Conservation (phyloP, 176 grass and related monocot species). For the Calamus simplicifolius region DNA sequence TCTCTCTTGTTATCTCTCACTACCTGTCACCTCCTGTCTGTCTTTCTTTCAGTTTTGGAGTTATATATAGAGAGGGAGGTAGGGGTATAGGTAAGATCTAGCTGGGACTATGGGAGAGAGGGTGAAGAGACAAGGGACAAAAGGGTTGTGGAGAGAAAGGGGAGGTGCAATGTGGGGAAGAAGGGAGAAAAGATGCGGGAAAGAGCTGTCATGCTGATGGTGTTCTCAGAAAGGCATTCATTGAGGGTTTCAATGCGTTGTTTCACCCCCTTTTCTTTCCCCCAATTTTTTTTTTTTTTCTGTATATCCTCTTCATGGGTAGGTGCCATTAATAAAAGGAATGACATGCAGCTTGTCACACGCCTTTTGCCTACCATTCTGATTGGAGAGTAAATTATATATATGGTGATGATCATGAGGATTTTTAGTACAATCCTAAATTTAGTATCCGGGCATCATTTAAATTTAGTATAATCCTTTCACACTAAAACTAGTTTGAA, state of each 20-base stretch:
- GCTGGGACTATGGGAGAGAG: neutral
- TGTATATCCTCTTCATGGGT: neutral
- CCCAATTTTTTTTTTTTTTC: neutral
- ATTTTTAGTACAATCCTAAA: too few species aligned
- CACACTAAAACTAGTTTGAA: too few species aligned
- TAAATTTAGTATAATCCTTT: too few species aligned
- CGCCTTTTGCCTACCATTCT: neutral
- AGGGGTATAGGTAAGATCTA: conserved; percentile 1
- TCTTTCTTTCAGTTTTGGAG: neutral
- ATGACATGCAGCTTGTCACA: conserved; percentile 12
- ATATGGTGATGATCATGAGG: too few species aligned
- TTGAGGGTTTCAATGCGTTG: conserved; percentile 11
- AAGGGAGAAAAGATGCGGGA: conserved; percentile 4
- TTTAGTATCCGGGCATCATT: too few species aligned
- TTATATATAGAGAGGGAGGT: conserved; percentile 32
- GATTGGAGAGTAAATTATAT: conserved; percentile 13
- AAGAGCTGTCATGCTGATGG: conserved; percentile 20
- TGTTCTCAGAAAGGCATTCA: conserved; percentile 15
- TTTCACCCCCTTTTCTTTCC: neutral
- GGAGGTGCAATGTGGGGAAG: neutral
- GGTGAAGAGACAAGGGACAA: conserved; percentile 21
- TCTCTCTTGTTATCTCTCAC: neutral
- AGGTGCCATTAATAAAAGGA: conserved; percentile 15
- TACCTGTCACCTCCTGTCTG: neutral
- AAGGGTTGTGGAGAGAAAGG: conserved; percentile 16